These are phyloP conservation scores for Geoglossum cookeanum DNA, from an alignment of 2,329 filamentous ascomycete species.

Conservation along the genomic window DNA sequence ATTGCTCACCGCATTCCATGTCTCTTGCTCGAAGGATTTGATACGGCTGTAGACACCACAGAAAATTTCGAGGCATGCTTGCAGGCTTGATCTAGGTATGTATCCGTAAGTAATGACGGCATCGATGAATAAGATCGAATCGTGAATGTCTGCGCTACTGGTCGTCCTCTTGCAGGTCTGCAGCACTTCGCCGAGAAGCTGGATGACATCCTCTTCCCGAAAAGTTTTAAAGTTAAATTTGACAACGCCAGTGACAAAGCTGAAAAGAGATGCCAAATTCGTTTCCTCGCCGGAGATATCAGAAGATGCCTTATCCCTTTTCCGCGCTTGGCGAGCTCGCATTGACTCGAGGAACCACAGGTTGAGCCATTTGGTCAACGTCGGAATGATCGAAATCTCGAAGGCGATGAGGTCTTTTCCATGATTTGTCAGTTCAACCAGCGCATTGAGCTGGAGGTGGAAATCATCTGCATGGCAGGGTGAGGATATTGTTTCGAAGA, in stretches of 20 bases:
- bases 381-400: conserved; percentile 44
- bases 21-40: conserved; percentile 36
- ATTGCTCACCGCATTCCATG: conserved; percentile 53
- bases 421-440: conserved; percentile 40
- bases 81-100: conserved; percentile 43
- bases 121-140: conserved; percentile 49
- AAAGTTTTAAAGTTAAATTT: conserved; percentile 59
- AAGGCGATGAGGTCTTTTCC: conserved; percentile 46
- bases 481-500: conserved; percentile 41
- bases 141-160: conserved; percentile 42
- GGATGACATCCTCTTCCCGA: conserved; percentile 39
- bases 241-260: conserved; percentile 46
- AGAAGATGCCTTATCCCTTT: conserved; percentile 22
- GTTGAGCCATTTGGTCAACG: conserved; percentile 42
- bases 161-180: conserved; percentile 50
- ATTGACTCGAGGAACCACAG: conserved; percentile 35
- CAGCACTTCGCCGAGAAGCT: conserved; percentile 42
- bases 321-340: conserved; percentile 29
- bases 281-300: conserved; percentile 33
- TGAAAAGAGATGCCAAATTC: conserved; percentile 44
- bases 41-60: conserved; percentile 54
- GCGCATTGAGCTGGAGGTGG: conserved; percentile 42
- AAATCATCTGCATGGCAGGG: conserved; percentile 42
- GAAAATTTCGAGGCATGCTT: conserved; percentile 48
- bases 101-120: conserved; percentile 53